Evolutionary conservation across 108 stramenopile genomes (phyloP).

Genomic region (Nitzschia putrida): DNA sequence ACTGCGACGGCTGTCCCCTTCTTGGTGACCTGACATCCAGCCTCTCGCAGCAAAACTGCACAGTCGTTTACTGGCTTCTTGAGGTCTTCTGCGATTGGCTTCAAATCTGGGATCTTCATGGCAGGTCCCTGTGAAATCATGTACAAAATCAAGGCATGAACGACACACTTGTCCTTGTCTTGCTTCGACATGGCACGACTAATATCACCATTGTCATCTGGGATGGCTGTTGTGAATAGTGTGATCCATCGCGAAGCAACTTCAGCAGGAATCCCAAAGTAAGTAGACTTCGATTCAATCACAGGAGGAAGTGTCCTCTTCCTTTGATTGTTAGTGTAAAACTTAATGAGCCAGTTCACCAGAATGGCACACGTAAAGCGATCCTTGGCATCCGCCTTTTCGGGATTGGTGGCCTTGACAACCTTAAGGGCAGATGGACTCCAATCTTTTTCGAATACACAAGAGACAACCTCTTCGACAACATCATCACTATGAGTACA

Average conservation of each 20-base stretch:
- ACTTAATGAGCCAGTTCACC: constrained; percentile 55
- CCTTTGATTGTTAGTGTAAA: constrained; percentile 45
- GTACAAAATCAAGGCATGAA: constrained; percentile 69
- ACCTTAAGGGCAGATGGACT: constrained; percentile 45
- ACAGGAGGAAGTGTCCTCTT: constrained; percentile 43
- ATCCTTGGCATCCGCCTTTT: constrained; percentile 37
- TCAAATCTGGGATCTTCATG: constrained; percentile 63
- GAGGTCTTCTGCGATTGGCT: constrained; percentile 61
- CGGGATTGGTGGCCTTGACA: constrained; percentile 38
- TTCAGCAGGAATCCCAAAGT: constrained; percentile 58
- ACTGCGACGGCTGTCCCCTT: constrained; percentile 39
- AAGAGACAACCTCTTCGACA: constrained; percentile 32
- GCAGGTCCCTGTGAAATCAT: constrained; percentile 55
- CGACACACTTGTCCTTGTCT: constrained; percentile 58
- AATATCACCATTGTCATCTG: constrained; percentile 26
- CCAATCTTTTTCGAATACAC: constrained; percentile 39
- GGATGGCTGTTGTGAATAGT: constrained; percentile 56
- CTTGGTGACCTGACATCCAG: constrained; percentile 71
- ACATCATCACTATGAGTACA: constrained; percentile 55
- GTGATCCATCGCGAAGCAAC: constrained; percentile 57
- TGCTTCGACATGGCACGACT: constrained; percentile 49
- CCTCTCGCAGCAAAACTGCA: constrained; percentile 56
- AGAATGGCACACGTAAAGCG: constrained; percentile 60
- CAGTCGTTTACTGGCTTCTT: constrained; percentile 60
- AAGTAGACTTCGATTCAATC: constrained; percentile 39